A percentile compares a stretch with the other conserved stretches of the same genome.
Conservation (phyloP, 129 eudicot genomes). For the Heracleum sosnowskyi region DNA sequence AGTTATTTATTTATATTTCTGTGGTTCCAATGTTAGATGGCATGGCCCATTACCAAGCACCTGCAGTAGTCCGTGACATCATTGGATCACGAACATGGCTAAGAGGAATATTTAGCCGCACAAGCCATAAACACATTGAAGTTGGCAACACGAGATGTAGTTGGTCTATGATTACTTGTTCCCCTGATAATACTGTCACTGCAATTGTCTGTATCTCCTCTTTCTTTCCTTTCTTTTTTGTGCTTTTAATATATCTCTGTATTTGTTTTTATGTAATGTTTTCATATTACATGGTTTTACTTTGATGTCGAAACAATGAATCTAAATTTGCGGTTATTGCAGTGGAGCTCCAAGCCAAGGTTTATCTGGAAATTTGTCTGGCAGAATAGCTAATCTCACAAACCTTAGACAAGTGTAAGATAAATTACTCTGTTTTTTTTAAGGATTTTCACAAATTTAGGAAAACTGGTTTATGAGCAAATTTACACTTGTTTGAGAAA, state of each 20-base stretch:
- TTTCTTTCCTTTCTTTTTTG: background rate
- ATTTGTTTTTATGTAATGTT: background rate
- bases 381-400: constrained; percentile 69
- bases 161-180: constrained; percentile 97
- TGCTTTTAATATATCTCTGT: too few species aligned
- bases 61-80: constrained; percentile 75
- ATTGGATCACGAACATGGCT: constrained; percentile 89
- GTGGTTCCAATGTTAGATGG: background rate
- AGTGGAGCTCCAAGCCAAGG: constrained; percentile 99
- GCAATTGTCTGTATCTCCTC: constrained; percentile 41
- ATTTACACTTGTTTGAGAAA: background rate
- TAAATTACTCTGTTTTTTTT: background rate
- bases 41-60: background rate
- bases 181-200: constrained; percentile 76
- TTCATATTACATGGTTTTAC: background rate
- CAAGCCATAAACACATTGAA: constrained; percentile 45
- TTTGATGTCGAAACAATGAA: background rate
- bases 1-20: background rate
- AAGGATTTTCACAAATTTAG: background rate
- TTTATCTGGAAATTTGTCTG: constrained; percentile 73
- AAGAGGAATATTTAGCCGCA: constrained; percentile 66
- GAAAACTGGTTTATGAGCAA: too few species aligned
- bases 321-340: constrained; percentile 14
- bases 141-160: constrained; percentile 78
- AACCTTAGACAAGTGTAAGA: constrained; percentile 82